A percentile compares a stretch with the other conserved stretches of the same genome.
Evolutionary conservation across 139 green algal species (phyloP).

Genomic region (Edaphochlamys debaryana): DNA sequence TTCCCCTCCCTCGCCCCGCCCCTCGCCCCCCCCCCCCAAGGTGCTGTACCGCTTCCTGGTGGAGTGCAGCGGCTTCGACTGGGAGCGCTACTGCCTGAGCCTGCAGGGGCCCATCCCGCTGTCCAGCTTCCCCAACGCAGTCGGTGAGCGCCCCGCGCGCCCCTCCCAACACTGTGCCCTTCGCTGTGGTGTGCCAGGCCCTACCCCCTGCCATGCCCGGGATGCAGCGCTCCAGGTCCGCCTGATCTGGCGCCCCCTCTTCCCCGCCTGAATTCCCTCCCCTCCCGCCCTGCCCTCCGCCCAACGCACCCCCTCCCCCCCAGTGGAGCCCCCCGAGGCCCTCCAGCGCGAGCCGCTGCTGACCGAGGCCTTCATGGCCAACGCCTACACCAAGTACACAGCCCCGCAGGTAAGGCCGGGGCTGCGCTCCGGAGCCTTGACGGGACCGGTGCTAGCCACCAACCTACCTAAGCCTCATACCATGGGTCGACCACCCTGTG

Average conservation of each 20-base stretch:
- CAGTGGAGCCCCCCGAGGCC: slow-evolving; percentile 26
- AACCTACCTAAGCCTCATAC: too few species aligned
- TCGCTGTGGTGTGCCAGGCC: too few species aligned
- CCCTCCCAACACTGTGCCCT: too few species aligned
- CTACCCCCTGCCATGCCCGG: too few species aligned
- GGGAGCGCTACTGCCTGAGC: slow-evolving; percentile 88
- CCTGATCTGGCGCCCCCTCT: too few species aligned
- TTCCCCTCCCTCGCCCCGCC: background rate
- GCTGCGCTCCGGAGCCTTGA: too few species aligned
- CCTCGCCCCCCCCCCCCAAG: background rate
- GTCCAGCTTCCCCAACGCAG: slow-evolving; percentile 54
- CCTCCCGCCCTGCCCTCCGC: too few species aligned
- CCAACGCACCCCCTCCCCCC: background rate
- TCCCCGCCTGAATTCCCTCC: too few species aligned
- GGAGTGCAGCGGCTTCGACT: slow-evolving; percentile 89
- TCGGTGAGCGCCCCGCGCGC: slow-evolving; percentile 44
- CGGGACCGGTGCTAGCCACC: too few species aligned
- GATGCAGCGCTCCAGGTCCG: too few species aligned
- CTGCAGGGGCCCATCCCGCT: slow-evolving; percentile 77
- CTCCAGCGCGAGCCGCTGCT: slow-evolving; percentile 43
- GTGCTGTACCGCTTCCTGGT: slow-evolving; percentile 91
- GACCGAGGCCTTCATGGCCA: slow-evolving; percentile 24
- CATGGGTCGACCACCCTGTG: too few species aligned
- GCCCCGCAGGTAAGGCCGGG: background rate
- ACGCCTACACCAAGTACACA: slow-evolving; percentile 42